Evolutionary conservation across 805 yeast genomes (phyloP), one percentile per base, ranked within the genome.

Genomic region (Teunomyces tritomae): DNA sequence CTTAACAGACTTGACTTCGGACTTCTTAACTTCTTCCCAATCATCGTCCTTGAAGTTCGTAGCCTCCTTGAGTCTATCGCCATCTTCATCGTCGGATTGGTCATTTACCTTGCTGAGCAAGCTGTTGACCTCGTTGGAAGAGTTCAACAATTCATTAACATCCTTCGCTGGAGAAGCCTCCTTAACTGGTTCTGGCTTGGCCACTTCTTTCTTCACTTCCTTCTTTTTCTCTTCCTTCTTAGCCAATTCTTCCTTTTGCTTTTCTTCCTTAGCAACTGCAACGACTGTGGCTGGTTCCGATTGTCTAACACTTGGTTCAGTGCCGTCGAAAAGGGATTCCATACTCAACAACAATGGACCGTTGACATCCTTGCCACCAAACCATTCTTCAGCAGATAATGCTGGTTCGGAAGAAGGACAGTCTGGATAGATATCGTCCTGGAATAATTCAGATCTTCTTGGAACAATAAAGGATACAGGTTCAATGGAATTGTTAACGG

Each of bases 391-490:
- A 1, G 96, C 89, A 11, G 84, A 64, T 48, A 89, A 64, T 0
- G 97, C 96, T 3, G 97, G 84, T 58, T 80, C 76, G 35, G 74
- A 78, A 3, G 96, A 83, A 26, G 95, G 94, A 26, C 92, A 87
- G 67, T 87, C 96, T 4, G 97, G 97, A 63, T 85, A 94, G 44
- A 94, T 89, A 58, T 91, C 98, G 39, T 79, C 85, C 68, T 94
- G 97, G 75, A 94, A 92, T 58, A 84, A 83, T 61, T 94, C 98
- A 4, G 96, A 80, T 65, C 90, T 86, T 75, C 98, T 83, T 55
- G 99, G 99, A 49, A 92, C 97, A 57, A 83, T 80, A 64, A 92
- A 94, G 3, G 96, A 87, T 46, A 94, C 78, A 11, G 97, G 97
- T 73, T 94, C 98, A 56, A 94, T 82, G 26, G 80, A 76, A 68